These are phyloP conservation scores for Talinum fruticosum DNA, from an alignment of 148 eudicot genomes.

Conservation along the genomic window DNA sequence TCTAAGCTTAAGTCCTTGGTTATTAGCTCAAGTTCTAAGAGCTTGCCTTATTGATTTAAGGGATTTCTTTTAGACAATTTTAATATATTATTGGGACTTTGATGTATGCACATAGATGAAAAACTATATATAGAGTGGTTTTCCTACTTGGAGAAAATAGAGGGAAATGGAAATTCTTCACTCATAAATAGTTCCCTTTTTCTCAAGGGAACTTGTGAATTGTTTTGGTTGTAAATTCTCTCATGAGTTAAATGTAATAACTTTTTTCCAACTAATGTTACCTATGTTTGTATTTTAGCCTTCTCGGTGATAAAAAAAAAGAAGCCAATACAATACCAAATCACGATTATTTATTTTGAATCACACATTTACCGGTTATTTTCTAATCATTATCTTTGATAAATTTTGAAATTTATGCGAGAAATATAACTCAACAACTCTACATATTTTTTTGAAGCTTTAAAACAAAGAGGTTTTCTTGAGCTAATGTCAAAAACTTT, in stretches of 20 bases:
- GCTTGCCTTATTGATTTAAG: slow-evolving; percentile 62
- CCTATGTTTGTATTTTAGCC: too few species aligned
- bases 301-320: too few species aligned
- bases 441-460: too few species aligned
- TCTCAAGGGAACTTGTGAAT: slow-evolving; percentile 14
- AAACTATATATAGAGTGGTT: background rate
- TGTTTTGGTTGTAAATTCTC: slow-evolving; percentile 18
- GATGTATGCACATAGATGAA: slow-evolving; percentile 23
- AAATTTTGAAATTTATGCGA: too few species aligned
- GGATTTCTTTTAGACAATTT: background rate
- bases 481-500: too few species aligned
- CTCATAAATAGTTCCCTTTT: background rate
- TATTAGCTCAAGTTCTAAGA: slow-evolving; percentile 84
- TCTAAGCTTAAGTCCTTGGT: slow-evolving; percentile 70
- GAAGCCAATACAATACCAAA: too few species aligned
- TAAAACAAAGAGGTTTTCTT: too few species aligned
- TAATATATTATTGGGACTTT: background rate
- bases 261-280: background rate
- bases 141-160: slow-evolving; percentile 18
- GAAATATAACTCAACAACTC: too few species aligned
- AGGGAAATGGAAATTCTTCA: background rate
- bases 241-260: background rate
- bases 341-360: too few species aligned
- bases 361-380: too few species aligned
- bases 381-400: too few species aligned